These are phyloP conservation scores for Phialophora chinensis DNA, from an alignment of 2,329 filamentous ascomycete genomes.

Conservation along the genomic window DNA sequence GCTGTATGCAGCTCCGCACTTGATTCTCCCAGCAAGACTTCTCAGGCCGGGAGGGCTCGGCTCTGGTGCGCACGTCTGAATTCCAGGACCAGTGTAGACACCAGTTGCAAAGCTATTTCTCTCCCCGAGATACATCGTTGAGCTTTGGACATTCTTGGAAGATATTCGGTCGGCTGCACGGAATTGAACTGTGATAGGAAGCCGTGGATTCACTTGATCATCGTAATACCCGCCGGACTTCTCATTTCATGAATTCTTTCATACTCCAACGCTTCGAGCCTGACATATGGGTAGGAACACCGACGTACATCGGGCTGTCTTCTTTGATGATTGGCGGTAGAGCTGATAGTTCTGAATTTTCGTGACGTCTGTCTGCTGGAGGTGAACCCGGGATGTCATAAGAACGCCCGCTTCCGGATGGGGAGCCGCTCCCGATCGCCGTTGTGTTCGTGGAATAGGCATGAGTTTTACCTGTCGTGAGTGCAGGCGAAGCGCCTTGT, in stretches of 20 bases:
- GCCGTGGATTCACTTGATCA: not conserved
- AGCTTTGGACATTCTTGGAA: not conserved
- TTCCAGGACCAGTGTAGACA: not conserved
- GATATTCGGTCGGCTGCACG: not conserved
- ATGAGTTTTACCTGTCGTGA: constrained; percentile 10
- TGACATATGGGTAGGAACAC: constrained; percentile 34
- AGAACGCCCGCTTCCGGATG: constrained; percentile 19
- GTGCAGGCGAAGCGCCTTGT: not conserved
- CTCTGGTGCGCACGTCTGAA: not conserved
- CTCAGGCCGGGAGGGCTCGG: not conserved
- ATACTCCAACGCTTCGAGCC: constrained; percentile 37
- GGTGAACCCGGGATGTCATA: constrained; percentile 12
- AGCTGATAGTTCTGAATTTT: constrained; percentile 25
- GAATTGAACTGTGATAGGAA: not conserved
- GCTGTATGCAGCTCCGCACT: not conserved
- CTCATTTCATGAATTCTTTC: constrained; percentile 34
- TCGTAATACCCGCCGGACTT: not conserved
- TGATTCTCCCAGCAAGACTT: not conserved
- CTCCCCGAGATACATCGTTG: not conserved
- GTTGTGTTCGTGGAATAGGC: constrained; percentile 24
- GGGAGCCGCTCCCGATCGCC: constrained; percentile 21
- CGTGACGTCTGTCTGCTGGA: constrained; percentile 7
- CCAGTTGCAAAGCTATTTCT: not conserved
- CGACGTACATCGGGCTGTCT: constrained; percentile 33
- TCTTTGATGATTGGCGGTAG: constrained; percentile 27